Conservation (phyloP, 2,329 filamentous ascomycete species). For the Colletotrichum tropicale region DNA sequence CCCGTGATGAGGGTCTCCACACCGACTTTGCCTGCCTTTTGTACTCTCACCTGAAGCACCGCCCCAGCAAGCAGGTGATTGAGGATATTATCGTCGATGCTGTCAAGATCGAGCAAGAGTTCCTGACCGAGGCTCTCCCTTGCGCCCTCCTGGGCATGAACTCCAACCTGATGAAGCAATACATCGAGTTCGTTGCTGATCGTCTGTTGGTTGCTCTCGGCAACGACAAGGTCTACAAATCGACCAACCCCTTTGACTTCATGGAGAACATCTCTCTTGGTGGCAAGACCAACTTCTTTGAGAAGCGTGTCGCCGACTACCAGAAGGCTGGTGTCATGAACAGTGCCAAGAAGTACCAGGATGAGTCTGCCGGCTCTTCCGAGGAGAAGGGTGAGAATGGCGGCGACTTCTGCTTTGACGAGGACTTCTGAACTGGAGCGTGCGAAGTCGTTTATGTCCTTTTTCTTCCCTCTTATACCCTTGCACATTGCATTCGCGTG, state of each 20-base stretch:
- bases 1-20: slow-evolving; percentile 98
- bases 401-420: slow-evolving; percentile 91
- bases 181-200: slow-evolving; percentile 99
- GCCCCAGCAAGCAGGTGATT: slow-evolving; percentile 81
- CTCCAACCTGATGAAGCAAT: slow-evolving; percentile 96
- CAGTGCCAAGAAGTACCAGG: slow-evolving; percentile 77
- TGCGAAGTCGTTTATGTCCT: slow-evolving; percentile 10
- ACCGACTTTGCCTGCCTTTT: slow-evolving; percentile 98
- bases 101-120: slow-evolving; percentile 95
- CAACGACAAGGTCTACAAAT: slow-evolving; percentile 92
- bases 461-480: slow-evolving; percentile 24
- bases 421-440: slow-evolving; percentile 79
- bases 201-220: slow-evolving; percentile 91
- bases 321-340: slow-evolving; percentile 99
- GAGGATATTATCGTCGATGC: slow-evolving; percentile 92
- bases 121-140: slow-evolving; percentile 93
- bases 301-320: slow-evolving; percentile 99
- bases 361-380: slow-evolving; percentile 42
- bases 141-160: slow-evolving; percentile 98
- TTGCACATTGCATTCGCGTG: slow-evolving; percentile 22
- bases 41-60: slow-evolving; percentile 96
- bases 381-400: slow-evolving; percentile 63
- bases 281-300: slow-evolving; percentile 99
- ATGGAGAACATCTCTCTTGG: slow-evolving; percentile 99
- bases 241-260: slow-evolving; percentile 97